Evolutionary conservation across 352 stramenopile genomes (phyloP).

Genomic region (Phytophthora macrochlamydospora): DNA sequence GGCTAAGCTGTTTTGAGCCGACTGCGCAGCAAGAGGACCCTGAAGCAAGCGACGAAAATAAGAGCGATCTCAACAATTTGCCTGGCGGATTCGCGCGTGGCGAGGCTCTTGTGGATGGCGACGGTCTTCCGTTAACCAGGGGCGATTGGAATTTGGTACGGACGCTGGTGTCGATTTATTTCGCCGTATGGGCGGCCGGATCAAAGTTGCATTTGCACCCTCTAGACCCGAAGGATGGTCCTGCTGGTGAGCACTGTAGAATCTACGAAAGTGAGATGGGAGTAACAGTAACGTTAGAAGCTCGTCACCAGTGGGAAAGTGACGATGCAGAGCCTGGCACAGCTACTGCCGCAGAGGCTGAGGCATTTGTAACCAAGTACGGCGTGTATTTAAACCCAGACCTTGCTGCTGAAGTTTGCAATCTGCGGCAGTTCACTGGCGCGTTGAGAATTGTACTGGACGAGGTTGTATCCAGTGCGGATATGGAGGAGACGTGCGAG

Average conservation of each 20-base stretch:
- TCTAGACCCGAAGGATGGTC: conserved; percentile 24
- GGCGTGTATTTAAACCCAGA: conserved; percentile 87
- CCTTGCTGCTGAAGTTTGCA: conserved; percentile 82
- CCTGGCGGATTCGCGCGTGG: conserved; percentile 59
- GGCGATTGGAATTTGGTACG: conserved; percentile 86
- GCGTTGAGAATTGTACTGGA: conserved; percentile 76
- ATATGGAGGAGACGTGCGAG: conserved; percentile 75
- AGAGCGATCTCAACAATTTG: conserved; percentile 27
- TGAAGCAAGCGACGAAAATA: conserved; percentile 39
- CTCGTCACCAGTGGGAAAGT: conserved; percentile 35
- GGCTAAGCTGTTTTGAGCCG: conserved; percentile 83
- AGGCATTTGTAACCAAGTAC: conserved; percentile 83
- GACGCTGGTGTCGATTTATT: conserved; percentile 80
- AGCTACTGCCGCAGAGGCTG: conserved; percentile 48
- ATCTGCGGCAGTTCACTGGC: conserved; percentile 61
- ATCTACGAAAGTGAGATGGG: conserved; percentile 79
- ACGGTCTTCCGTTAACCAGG: conserved; percentile 77
- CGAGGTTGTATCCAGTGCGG: conserved; percentile 79
- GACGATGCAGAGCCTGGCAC: conserved; percentile 8
- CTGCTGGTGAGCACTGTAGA: conserved; percentile 26
- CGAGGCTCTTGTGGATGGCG: conserved; percentile 76
- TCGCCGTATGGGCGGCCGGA: conserved; percentile 66
- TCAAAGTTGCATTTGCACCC: conserved; percentile 57
- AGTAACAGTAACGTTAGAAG: conserved; percentile 47
- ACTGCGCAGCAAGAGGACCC: conserved; percentile 54